Conservation (phyloP, 495 filamentous ascomycete genomes). For the Thermothielavioides terrestris region DNA sequence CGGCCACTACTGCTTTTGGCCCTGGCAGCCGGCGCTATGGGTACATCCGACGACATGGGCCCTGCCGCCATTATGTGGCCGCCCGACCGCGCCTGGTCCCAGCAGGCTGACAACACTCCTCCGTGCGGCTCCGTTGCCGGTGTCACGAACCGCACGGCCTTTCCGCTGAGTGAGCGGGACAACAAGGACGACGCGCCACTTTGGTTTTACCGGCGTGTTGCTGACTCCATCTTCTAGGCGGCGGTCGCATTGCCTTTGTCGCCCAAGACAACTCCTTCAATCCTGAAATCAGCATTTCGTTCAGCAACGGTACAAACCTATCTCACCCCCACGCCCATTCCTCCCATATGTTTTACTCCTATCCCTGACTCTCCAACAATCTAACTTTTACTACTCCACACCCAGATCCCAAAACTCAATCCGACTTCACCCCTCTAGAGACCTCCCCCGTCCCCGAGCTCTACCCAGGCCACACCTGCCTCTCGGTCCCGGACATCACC, state of each 20-base stretch:
- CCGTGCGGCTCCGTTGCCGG: conserved; percentile 38
- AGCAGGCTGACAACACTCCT: conserved; percentile 34
- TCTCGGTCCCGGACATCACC: conserved; percentile 31
- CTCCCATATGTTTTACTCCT: background rate
- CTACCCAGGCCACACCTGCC: conserved; percentile 41
- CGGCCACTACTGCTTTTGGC: background rate
- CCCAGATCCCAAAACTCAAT: conserved; percentile 14
- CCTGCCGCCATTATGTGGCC: conserved; percentile 47
- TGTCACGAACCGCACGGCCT: conserved; percentile 30
- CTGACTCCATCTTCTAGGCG: background rate
- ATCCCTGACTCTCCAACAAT: background rate
- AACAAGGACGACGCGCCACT: no score
- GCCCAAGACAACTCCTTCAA: conserved; percentile 17
- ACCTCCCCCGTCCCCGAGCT: conserved; percentile 29
- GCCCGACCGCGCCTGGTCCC: conserved; percentile 38
- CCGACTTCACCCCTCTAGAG: conserved; percentile 25
- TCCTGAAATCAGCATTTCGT: conserved; percentile 11
- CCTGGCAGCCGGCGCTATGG: conserved; percentile 1
- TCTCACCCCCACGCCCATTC: background rate
- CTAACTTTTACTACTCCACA: background rate
- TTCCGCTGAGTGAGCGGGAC: conserved; percentile 23
- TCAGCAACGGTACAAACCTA: conserved; percentile 3
- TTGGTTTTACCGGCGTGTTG: no score
- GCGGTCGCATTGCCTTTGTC: conserved; percentile 25
- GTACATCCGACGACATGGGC: conserved; percentile 28